Evolutionary conservation across 164 flowering plant species (phyloP), one percentile per base, ranked within the genome.

Genomic region (Chimonanthus salicifolius): DNA sequence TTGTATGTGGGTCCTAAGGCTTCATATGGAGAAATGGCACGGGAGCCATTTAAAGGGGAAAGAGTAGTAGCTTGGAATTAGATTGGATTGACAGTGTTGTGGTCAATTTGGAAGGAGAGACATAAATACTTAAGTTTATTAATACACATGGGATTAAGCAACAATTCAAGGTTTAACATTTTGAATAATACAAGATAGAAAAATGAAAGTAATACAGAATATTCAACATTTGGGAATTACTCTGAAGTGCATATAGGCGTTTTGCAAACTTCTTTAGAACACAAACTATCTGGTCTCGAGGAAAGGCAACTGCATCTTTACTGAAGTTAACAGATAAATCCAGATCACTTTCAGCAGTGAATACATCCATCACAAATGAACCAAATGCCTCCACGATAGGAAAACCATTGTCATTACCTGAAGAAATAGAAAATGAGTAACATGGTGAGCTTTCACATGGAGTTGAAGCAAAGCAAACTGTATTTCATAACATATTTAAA

Each of bases 301-400:
- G 72, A 47, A 78, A 67, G 43, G 77, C 74, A 70, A 44, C 79
- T 67, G 54, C 75, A 47, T 67, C 69, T 58, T 78, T 76, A 13
- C 81, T 80, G 70, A 88, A 84, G 76, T 88, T 87, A 68, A 90
- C 73, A 50, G 94, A 90, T 69, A 90, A 76, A 81, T 90, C 92
- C 7, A 90, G 82, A 82, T 90, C 94, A 79, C 94, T 90, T 68
- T 74, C 69, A 33, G 80, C 51, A 76, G 80, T 80, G 80, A 87
- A 90, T 79, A 90, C 76, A 82, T 86, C 90, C 94, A 90, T 90
- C 47, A 80, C 64, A 72, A 86, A 90, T 49, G 94, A 90, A n/a
- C 94, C 94, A 81, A 83, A 88, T 65, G 70, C 90, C 82, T 81
- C 87, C 76, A 90, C 91, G 51, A 78, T 77, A 72, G 92, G 90